Evolutionary conservation across 2,329 filamentous ascomycete species (phyloP).

Genomic region (Amphichorda felina): DNA sequence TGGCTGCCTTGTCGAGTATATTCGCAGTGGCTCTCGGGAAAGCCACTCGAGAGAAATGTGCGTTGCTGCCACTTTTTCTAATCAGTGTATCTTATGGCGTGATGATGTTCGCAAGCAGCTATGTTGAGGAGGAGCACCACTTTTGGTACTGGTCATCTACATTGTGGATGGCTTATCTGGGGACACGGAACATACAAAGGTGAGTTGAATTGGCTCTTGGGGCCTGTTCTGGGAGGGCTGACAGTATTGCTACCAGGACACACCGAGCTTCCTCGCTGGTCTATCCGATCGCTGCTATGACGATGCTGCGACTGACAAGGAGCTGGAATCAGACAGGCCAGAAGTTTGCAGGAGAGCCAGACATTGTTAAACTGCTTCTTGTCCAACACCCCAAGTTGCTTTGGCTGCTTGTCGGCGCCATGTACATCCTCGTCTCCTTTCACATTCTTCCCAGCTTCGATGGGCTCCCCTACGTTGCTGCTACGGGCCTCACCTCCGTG

Average conservation of each 20-base stretch:
- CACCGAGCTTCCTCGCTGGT: constrained; percentile 17
- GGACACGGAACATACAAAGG: constrained; percentile 32
- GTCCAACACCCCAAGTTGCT: constrained; percentile 51
- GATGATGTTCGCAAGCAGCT: constrained; percentile 98
- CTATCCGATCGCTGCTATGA: constrained; percentile 33
- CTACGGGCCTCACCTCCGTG: constrained; percentile 26
- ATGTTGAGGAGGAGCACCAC: constrained; percentile 95
- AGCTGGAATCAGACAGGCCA: constrained; percentile 97
- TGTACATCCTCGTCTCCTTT: constrained; percentile 52
- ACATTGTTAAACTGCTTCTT: constrained; percentile 67
- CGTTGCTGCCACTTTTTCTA: constrained; percentile 12
- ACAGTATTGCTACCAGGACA: constrained; percentile 10
- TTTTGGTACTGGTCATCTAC: constrained; percentile 93
- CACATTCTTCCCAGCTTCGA: constrained; percentile 29
- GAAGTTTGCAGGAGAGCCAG: constrained; percentile 83
- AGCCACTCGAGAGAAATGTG: not conserved
- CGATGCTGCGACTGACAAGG: constrained; percentile 53
- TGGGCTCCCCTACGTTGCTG: constrained; percentile 26
- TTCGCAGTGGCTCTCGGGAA: not conserved
- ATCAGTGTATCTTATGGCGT: constrained; percentile 54
- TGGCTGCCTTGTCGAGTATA: constrained; percentile 1
- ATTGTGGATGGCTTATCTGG: constrained; percentile 51
- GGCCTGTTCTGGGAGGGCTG: not conserved
- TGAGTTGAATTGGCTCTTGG: constrained; percentile 8
- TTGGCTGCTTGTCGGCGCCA: constrained; percentile 60